Evolutionary conservation across 345 rosid genomes (phyloP).

Genomic region (Acer negundo): DNA sequence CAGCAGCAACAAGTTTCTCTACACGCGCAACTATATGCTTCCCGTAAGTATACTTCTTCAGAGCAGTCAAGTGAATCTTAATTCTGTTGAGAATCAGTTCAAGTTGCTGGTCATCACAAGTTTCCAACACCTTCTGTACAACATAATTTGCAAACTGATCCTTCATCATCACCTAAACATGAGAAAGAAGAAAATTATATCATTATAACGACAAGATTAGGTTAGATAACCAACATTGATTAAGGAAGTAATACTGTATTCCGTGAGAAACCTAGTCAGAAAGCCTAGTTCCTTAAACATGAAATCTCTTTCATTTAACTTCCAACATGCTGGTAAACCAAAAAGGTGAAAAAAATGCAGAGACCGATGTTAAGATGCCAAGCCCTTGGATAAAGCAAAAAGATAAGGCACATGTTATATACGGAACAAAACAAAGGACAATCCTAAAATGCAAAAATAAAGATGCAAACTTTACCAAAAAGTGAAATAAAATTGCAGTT

Average conservation of each 20-base stretch:
- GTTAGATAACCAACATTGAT: neutral
- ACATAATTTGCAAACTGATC: slow-evolving; percentile 99
- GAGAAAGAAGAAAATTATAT: slow-evolving; percentile 13
- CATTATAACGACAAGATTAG: neutral
- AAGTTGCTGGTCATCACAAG: slow-evolving; percentile 89
- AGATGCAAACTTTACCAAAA: neutral
- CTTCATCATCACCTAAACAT: slow-evolving; percentile 89
- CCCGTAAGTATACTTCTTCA: slow-evolving; percentile 94
- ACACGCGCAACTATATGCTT: slow-evolving; percentile 97
- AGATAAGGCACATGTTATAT: neutral
- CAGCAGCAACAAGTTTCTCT: slow-evolving; percentile 95
- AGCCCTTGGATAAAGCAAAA: slow-evolving; percentile 6
- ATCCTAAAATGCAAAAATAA: no score
- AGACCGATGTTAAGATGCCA: neutral
- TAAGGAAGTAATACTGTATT: neutral
- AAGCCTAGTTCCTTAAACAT: neutral
- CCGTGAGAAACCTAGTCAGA: neutral
- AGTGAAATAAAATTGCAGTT: slow-evolving; percentile 2
- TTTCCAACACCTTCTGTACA: slow-evolving; percentile 97
- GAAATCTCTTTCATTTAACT: neutral
- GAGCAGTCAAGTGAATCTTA: slow-evolving; percentile 82
- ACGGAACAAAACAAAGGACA: neutral
- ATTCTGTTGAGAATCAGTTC: slow-evolving; percentile 83
- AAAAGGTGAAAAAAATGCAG: neutral
- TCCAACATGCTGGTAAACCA: neutral